Base-by-base conservation (phyloP, 2,329 filamentous ascomycete genomes). In the Diplodia seriata region DNA sequence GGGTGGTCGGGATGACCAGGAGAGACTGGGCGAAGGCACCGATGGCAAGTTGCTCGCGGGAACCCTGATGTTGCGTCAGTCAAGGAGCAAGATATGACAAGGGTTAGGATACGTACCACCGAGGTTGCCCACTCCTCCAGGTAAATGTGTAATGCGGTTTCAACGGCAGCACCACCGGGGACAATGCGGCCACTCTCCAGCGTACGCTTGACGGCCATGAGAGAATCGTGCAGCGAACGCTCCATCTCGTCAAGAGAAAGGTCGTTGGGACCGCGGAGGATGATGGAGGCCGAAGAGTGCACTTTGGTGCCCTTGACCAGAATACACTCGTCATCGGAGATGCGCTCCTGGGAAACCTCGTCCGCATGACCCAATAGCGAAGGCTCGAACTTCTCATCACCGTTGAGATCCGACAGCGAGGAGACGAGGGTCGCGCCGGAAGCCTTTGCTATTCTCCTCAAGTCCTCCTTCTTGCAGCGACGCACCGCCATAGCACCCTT, bases 221-320 rank as follows among this genome's bases (percentile, higher is more conserved):
- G 86, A 15, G 94, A 97, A 81, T 99, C 95, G 83, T 99, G 95
- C 20, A 99, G 89, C 1, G 95, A 98, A 72, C 95, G 91, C 86
- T 99, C 95, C 94, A 98, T 99, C 86, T 99, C 95, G 76, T 99
- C 95, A 36, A 99, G 88, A 70, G 93, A 92, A 83, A 91, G 98
- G 81, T 99, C 95, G 81, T 99, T 98, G 73, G 95, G 87, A 55
- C 95, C 95, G 69, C 95, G 92, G 66, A 99, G 91, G 73, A 99
- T 96, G 80, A 97, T 93, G 20, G 95, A 99, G 36, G 95, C 94
- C 7, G 94, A 97, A 3, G 91, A 95, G 82, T 95, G 93, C 33
- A 91, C 87, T 84, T 97, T 98, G 76, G 95, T 97, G 67, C 94
- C 94, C 85, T 95, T 97, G 78, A 99, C 87, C 71, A 99, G 83